phyloP scores from a whole-genome alignment of 805 yeast species.

The Wickerhamomyces chambardii region DNA sequence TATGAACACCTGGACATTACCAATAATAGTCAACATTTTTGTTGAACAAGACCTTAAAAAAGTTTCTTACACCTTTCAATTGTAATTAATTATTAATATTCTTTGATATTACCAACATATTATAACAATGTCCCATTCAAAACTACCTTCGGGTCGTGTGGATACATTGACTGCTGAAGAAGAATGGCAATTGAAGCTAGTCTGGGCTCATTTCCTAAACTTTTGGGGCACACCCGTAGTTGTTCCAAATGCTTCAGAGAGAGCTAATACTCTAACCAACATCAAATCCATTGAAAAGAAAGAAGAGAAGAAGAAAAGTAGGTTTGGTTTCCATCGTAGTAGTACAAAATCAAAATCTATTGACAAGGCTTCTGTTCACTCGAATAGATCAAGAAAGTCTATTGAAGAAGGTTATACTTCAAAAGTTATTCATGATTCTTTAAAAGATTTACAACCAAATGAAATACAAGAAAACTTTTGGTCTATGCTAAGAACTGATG shows the following conservation, averaged over 20 bases:
- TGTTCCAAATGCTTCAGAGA: conserved; percentile 5
- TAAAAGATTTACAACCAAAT: conserved; percentile 43
- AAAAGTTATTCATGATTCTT: conserved; percentile 34
- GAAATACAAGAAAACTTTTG: conserved; percentile 44
- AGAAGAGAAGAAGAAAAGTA: conserved; percentile 15
- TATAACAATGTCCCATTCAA: not conserved
- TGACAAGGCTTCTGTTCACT: conserved; percentile 11
- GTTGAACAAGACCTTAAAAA: no score
- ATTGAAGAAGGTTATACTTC: conserved; percentile 24
- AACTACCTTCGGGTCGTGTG: conserved; percentile 29
- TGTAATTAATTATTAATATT: no score
- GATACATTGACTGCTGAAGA: conserved; percentile 42
- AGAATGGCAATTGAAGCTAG: conserved; percentile 56
- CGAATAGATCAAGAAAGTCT: conserved; percentile 19
- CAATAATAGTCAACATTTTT: no score
- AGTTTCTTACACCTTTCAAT: no score
- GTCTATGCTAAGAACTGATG: conserved; percentile 62
- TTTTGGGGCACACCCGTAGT: conserved; percentile 42
- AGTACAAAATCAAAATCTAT: conserved; percentile 4
- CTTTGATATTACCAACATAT: no score
- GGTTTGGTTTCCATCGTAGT: conserved; percentile 13
- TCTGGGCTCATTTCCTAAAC: conserved; percentile 58
- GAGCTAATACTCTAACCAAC: conserved; percentile 7
- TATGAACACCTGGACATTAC: no score
- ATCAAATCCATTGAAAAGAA: conserved; percentile 1